Evolutionary conservation across 192 early-diverging fungal species (phyloP).

Genomic region (Podila minutissima): DNA sequence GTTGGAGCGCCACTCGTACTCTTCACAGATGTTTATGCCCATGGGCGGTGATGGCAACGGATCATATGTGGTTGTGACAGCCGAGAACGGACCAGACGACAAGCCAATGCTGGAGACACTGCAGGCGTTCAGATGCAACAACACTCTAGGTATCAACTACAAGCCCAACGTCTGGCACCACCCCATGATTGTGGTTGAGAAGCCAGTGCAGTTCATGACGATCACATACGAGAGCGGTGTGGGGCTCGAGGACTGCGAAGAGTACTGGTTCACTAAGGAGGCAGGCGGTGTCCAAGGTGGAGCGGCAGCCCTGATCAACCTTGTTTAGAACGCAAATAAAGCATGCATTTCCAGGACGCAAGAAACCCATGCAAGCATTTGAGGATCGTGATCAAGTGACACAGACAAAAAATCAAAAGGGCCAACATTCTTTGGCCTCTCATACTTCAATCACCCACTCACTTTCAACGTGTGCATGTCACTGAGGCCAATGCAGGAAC

Average conservation of each 20-base stretch:
- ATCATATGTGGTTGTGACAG: constrained; percentile 44
- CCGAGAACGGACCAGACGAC: constrained; percentile 61
- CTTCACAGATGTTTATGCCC: constrained; percentile 89
- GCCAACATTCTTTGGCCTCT: too few species aligned
- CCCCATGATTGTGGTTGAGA: constrained; percentile 80
- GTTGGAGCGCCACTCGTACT: constrained; percentile 88
- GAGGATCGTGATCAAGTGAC: too few species aligned
- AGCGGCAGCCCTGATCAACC: constrained; percentile 36
- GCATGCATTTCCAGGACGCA: too few species aligned
- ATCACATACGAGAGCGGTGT: constrained; percentile 80
- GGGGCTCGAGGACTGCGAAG: constrained; percentile 82
- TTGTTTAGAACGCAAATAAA: neutral
- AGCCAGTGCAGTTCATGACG: constrained; percentile 53
- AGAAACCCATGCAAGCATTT: too few species aligned
- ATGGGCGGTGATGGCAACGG: constrained; percentile 65
- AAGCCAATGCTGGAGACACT: constrained; percentile 78
- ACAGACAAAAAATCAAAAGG: too few species aligned
- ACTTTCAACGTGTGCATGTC: too few species aligned
- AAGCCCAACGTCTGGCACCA: constrained; percentile 89
- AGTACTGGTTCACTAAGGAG: constrained; percentile 55
- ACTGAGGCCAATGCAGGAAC: too few species aligned
- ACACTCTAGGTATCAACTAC: constrained; percentile 85
- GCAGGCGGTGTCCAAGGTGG: constrained; percentile 34
- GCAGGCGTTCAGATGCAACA: constrained; percentile 75
- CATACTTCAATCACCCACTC: too few species aligned